phyloP scores from a whole-genome alignment of 352 stramenopile species.

The Saprolegnia parasitica region DNA sequence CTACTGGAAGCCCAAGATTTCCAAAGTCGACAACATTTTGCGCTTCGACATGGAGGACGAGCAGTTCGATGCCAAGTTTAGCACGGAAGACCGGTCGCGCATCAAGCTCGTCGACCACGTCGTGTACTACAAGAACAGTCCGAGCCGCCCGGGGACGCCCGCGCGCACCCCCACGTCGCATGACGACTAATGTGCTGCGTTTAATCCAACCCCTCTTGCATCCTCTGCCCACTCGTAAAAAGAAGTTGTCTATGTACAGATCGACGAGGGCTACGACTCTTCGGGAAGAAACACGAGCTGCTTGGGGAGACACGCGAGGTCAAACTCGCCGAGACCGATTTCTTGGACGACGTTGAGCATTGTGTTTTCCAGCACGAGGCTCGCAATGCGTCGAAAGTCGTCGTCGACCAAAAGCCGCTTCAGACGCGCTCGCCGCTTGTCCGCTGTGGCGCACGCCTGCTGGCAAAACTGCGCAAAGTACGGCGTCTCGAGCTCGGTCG shows the following conservation, averaged over 20 bases:
- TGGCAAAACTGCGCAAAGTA: slow-evolving; percentile 17
- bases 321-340: slow-evolving; percentile 71
- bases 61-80: slow-evolving; percentile 65
- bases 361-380: slow-evolving; percentile 68
- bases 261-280: background rate
- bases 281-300: slow-evolving; percentile 24
- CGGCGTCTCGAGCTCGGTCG: slow-evolving; percentile 9
- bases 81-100: slow-evolving; percentile 69
- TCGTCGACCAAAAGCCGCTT: slow-evolving; percentile 39
- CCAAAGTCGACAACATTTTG: slow-evolving; percentile 78
- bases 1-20: slow-evolving; percentile 79
- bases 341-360: slow-evolving; percentile 79
- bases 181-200: background rate
- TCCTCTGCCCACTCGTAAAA: no score
- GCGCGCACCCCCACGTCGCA: background rate
- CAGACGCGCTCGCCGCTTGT: background rate
- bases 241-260: background rate
- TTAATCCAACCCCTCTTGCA: background rate
- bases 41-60: slow-evolving; percentile 82
- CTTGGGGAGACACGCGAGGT: slow-evolving; percentile 57
- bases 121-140: slow-evolving; percentile 33
- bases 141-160: background rate
- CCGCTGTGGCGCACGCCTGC: background rate
- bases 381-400: slow-evolving; percentile 61
- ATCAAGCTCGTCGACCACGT: slow-evolving; percentile 77